Evolutionary conservation across 805 yeast species (phyloP).

Genomic region (Candida takata): DNA sequence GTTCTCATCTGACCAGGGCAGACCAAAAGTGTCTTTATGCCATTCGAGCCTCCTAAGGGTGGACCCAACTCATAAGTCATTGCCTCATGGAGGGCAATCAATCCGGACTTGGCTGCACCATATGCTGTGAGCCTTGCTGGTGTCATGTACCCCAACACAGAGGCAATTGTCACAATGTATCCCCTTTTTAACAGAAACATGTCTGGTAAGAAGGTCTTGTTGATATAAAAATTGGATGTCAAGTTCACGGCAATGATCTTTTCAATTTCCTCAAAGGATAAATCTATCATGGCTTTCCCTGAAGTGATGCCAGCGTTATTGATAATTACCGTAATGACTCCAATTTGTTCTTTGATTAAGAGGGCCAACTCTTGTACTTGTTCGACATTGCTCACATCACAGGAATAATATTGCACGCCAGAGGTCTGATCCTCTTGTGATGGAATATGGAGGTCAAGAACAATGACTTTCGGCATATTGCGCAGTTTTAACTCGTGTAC

Average conservation of each 20-base stretch:
- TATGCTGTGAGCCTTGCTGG: constrained; percentile 75
- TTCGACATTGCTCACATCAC: constrained; percentile 59
- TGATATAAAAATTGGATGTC: constrained; percentile 61
- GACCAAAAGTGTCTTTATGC: constrained; percentile 67
- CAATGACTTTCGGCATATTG: constrained; percentile 47
- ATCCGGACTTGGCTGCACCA: constrained; percentile 87
- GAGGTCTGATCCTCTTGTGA: constrained; percentile 22
- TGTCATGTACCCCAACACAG: constrained; percentile 77
- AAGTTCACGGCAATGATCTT: constrained; percentile 60
- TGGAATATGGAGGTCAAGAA: constrained; percentile 48
- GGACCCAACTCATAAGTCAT: constrained; percentile 62
- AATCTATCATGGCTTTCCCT: constrained; percentile 50
- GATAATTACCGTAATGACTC: constrained; percentile 59
- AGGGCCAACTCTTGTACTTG: constrained; percentile 37
- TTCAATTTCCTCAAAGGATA: constrained; percentile 53
- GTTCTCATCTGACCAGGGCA: constrained; percentile 88
- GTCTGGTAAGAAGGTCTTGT: constrained; percentile 63
- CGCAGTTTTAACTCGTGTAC: constrained; percentile 36
- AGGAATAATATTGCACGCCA: constrained; percentile 48
- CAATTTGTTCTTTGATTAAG: constrained; percentile 40
- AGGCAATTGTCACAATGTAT: constrained; percentile 72
- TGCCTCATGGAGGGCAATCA: constrained; percentile 79
- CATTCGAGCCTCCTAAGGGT: constrained; percentile 30
- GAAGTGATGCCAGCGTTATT: constrained; percentile 80
- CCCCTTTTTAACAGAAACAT: constrained; percentile 63